Evolutionary conservation across 192 early-diverging fungal species (phyloP).

Genomic region (Coemansia sp.): DNA sequence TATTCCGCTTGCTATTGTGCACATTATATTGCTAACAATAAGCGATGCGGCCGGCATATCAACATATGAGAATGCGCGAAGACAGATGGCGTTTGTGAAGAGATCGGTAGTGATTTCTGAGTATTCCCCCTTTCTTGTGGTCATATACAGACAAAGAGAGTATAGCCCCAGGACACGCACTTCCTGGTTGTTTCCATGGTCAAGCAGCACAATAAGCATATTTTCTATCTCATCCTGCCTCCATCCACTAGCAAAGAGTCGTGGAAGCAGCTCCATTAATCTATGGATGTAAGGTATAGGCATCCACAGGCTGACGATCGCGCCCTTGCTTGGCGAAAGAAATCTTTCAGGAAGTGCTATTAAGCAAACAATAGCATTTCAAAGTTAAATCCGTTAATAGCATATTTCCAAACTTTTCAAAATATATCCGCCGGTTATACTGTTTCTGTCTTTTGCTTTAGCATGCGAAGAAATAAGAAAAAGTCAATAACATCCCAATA

Average conservation of each 20-base stretch:
- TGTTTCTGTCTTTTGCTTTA: too few relatives aligned
- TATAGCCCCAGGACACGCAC: slow-evolving; percentile 41
- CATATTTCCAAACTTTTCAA: too few relatives aligned
- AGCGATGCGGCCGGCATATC: slow-evolving; percentile 44
- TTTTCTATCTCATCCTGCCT: slow-evolving; percentile 41
- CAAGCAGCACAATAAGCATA: slow-evolving; percentile 45
- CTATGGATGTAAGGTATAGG: slow-evolving; percentile 26
- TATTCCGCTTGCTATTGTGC: slow-evolving; percentile 37
- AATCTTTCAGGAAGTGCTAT: slow-evolving; percentile 38
- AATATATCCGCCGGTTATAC: too few relatives aligned
- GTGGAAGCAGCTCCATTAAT: slow-evolving; percentile 34
- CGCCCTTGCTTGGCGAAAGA: slow-evolving; percentile 24
- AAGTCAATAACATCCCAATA: not conserved
- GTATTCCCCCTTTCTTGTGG: slow-evolving; percentile 16
- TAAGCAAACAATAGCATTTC: not conserved
- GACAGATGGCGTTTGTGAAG: slow-evolving; percentile 39
- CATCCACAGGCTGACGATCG: slow-evolving; percentile 26
- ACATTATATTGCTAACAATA: slow-evolving; percentile 39
- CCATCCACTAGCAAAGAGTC: slow-evolving; percentile 40
- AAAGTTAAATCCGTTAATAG: not conserved
- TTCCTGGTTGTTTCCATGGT: slow-evolving; percentile 51
- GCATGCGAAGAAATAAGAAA: not conserved
- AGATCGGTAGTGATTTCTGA: slow-evolving; percentile 31
- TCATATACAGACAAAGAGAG: slow-evolving; percentile 35
- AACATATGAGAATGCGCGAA: slow-evolving; percentile 39